These are phyloP conservation scores for Debaryomyces tyrocola DNA, from an alignment of 805 yeast genomes.

Conservation along the genomic window DNA sequence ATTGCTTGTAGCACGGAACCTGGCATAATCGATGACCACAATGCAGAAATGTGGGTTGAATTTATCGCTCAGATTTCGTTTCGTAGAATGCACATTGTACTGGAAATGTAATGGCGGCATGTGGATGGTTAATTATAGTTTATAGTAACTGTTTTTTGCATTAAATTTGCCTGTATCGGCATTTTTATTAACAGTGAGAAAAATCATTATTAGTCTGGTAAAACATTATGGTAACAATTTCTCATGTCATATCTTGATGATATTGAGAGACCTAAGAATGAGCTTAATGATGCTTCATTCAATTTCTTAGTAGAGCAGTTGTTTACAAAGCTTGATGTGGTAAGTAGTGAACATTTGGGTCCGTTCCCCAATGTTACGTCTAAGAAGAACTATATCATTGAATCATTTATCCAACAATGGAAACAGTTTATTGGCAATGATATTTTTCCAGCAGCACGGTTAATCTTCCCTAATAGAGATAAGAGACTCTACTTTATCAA, in stretches of 20 bases:
- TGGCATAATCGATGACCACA: too few species aligned
- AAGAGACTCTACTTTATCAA: slow-evolving; percentile 59
- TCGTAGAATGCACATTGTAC: too few species aligned
- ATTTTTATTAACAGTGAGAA: too few species aligned
- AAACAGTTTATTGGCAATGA: slow-evolving; percentile 43
- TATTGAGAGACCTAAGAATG: slow-evolving; percentile 30
- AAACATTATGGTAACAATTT: too few species aligned
- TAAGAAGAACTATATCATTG: slow-evolving; percentile 26
- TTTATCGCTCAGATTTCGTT: too few species aligned
- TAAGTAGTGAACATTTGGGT: slow-evolving; percentile 25
- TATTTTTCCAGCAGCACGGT: slow-evolving; percentile 64
- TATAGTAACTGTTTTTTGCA: too few species aligned
- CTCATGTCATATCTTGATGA: slow-evolving; percentile 16
- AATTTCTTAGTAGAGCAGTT: slow-evolving; percentile 40
- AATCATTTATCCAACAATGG: slow-evolving; percentile 29
- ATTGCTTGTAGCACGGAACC: too few species aligned
- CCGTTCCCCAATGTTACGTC: slow-evolving; percentile 21
- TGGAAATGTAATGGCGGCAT: too few species aligned
- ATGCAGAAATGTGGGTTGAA: too few species aligned
- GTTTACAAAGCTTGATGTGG: slow-evolving; percentile 40
- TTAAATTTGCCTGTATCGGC: too few species aligned
- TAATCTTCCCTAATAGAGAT: slow-evolving; percentile 66
- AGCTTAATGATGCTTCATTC: slow-evolving; percentile 40
- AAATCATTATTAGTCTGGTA: too few species aligned
- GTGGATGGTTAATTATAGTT: too few species aligned